A percentile compares a stretch with the other conserved stretches of the same genome.
Evolutionary conservation across 148 eudicot species (phyloP).

Genomic region (Chenopodium quinoa): DNA sequence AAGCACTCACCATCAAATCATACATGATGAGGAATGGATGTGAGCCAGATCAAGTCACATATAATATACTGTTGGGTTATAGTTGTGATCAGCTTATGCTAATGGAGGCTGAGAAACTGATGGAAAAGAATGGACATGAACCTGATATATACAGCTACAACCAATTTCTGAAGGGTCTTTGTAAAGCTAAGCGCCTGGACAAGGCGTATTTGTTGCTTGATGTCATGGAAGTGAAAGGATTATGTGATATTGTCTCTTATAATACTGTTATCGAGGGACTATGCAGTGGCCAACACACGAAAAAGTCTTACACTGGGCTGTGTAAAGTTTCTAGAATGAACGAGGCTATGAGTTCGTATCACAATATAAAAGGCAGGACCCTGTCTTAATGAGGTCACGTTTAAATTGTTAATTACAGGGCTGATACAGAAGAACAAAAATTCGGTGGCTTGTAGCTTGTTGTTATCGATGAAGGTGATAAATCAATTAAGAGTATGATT

Average conservation of each 20-base stretch:
- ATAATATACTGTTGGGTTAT: conserved; percentile 72
- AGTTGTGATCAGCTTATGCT: conserved; percentile 76
- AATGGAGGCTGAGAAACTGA: conserved; percentile 74
- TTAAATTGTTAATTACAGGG: conserved; percentile 64
- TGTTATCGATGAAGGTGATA: no score
- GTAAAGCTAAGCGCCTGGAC: conserved; percentile 75
- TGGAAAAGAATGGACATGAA: conserved; percentile 56
- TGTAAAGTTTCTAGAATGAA: conserved; percentile 57
- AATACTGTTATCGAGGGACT: conserved; percentile 78
- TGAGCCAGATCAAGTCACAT: conserved; percentile 77
- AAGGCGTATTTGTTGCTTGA: conserved; percentile 70
- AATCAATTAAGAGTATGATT: no score
- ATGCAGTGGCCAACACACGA: conserved; percentile 42
- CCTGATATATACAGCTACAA: conserved; percentile 88
- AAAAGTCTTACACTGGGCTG: conserved; percentile 67
- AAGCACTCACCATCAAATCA: conserved; percentile 64
- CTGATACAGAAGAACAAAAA: conserved; percentile 60
- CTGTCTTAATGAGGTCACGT: conserved; percentile 76
- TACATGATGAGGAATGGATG: conserved; percentile 80
- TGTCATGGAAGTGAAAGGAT: conserved; percentile 69
- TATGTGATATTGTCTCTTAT: conserved; percentile 77
- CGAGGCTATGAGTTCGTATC: conserved; percentile 69
- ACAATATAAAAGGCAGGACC: conserved; percentile 56
- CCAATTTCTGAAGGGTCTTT: conserved; percentile 87
- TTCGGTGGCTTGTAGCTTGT: conserved; percentile 64